phyloP scores from a whole-genome alignment of 2,329 filamentous ascomycete species.

The Aspergillus proliferans region DNA sequence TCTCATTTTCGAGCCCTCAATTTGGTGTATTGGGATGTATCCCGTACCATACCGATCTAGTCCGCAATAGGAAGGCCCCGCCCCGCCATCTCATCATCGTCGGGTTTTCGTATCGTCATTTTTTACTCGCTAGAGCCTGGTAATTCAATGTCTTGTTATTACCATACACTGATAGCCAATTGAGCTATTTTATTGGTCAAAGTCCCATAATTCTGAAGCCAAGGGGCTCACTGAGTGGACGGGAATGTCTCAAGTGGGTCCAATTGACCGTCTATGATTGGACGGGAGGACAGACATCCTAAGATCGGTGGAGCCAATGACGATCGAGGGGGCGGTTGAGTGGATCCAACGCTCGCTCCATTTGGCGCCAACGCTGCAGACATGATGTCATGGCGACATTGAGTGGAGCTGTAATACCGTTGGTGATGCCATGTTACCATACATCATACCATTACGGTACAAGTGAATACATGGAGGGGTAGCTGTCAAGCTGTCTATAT shows the following conservation, averaged over 20 bases:
- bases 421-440: not conserved
- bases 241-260: constrained; percentile 10
- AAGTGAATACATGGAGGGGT: not conserved
- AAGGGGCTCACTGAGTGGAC: constrained; percentile 19
- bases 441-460: not conserved
- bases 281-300: constrained; percentile 14
- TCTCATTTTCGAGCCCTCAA: too few species aligned
- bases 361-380: constrained; percentile 12
- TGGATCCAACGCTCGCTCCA: constrained; percentile 24
- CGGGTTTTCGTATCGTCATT: not conserved
- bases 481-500: not conserved
- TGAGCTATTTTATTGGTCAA: not conserved
- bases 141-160: not conserved
- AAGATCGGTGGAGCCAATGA: constrained; percentile 29
- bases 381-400: constrained; percentile 23
- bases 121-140: not conserved
- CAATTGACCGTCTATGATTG: constrained; percentile 12
- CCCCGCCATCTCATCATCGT: too few species aligned
- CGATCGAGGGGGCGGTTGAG: constrained; percentile 18
- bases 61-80: too few species aligned
- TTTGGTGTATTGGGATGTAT: too few species aligned
- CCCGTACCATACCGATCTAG: too few species aligned
- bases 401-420: not conserved
- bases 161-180: too few species aligned
- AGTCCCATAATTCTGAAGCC: constrained; percentile 8